Evolutionary conservation across 2,329 filamentous ascomycete species (phyloP).

Genomic region (Mariannaea sp.): DNA sequence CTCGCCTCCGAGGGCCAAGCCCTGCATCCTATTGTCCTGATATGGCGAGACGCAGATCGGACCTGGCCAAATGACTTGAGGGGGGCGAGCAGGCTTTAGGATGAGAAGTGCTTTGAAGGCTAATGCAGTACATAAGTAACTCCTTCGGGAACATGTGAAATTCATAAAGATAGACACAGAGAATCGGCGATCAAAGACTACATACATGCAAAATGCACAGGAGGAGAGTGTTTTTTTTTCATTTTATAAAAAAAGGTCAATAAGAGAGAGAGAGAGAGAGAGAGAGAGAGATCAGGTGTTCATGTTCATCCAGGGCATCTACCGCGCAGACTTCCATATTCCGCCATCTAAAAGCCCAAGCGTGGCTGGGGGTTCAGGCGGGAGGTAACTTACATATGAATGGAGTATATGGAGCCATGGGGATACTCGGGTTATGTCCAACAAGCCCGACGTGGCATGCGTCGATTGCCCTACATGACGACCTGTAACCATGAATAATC

Average conservation of each 20-base stretch:
- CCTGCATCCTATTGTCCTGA: not conserved
- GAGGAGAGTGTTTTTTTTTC: not conserved
- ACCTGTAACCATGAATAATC: too few species aligned
- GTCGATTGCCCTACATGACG: slow-evolving; percentile 14
- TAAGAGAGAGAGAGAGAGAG: not conserved
- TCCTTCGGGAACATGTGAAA: too few species aligned
- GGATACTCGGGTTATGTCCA: slow-evolving; percentile 27
- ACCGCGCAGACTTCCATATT: slow-evolving; percentile 2
- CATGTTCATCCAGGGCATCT: not conserved
- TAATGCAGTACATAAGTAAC: too few species aligned
- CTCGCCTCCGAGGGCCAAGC: not conserved
- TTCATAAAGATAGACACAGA: too few species aligned
- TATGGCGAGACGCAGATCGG: not conserved
- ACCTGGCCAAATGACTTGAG: not conserved
- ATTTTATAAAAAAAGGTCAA: not conserved
- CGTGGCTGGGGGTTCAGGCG: slow-evolving; percentile 3
- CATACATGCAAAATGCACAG: too few species aligned
- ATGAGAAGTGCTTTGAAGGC: not conserved
- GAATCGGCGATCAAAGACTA: too few species aligned
- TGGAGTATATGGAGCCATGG: too few species aligned
- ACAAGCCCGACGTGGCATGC: slow-evolving; percentile 36
- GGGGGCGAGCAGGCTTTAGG: not conserved
- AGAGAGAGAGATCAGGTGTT: too few species aligned
- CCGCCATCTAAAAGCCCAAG: slow-evolving; percentile 10
- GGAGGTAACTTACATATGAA: too few species aligned